These are phyloP conservation scores for Cladophialophora carrionii DNA, from an alignment of 2,329 filamentous ascomycete species.

Conservation along the genomic window DNA sequence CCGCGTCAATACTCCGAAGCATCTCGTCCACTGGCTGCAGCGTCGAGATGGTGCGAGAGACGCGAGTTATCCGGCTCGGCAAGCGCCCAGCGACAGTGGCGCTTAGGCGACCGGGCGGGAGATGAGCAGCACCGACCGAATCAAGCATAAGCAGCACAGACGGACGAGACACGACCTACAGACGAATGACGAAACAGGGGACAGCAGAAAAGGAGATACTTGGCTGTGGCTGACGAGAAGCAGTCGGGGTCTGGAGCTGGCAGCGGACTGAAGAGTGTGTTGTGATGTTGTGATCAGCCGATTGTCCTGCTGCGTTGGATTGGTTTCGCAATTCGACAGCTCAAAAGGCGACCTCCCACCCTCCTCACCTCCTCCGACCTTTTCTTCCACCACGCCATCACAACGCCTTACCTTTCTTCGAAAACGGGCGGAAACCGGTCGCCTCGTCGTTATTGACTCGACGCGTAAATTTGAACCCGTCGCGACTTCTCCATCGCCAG, in stretches of 20 bases:
- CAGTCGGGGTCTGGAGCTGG: slow-evolving; percentile 3
- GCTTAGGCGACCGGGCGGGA: slow-evolving; percentile 11
- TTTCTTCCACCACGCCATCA: slow-evolving; percentile 26
- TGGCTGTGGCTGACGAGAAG: neutral
- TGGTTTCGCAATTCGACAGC: slow-evolving; percentile 21
- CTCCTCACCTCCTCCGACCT: slow-evolving; percentile 27
- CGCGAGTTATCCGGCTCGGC: neutral
- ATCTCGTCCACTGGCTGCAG: neutral
- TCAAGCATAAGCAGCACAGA: neutral
- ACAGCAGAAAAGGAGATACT: slow-evolving; percentile 3
- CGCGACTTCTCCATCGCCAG: slow-evolving; percentile 30
- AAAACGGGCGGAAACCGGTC: slow-evolving; percentile 26
- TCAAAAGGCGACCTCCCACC: slow-evolving; percentile 31
- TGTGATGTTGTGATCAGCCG: slow-evolving; percentile 22
- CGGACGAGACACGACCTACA: neutral
- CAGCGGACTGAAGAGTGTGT: neutral
- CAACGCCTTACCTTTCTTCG: slow-evolving; percentile 25
- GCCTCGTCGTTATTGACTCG: slow-evolving; percentile 29
- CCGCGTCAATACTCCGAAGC: no score
- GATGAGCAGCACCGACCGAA: slow-evolving; percentile 13
- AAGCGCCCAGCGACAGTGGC: slow-evolving; percentile 25
- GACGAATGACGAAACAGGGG: slow-evolving; percentile 10
- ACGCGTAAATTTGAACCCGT: slow-evolving; percentile 17
- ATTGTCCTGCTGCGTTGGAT: slow-evolving; percentile 17
- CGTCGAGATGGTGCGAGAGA: neutral